Evolutionary conservation across 148 eudicot genomes (phyloP), one percentile per base, ranked within the genome.

Genomic region (Arbutus unedo): DNA sequence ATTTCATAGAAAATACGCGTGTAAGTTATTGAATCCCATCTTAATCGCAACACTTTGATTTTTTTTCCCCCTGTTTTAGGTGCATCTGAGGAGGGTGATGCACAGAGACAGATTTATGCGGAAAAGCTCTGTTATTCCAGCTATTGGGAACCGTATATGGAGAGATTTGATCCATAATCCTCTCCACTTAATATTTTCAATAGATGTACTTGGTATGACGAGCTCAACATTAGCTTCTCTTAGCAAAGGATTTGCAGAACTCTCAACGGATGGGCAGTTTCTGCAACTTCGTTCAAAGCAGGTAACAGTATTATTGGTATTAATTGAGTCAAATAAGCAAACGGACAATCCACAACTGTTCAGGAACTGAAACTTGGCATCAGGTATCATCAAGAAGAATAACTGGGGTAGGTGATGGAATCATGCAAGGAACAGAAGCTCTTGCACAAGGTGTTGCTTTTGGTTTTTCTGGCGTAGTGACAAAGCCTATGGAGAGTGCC

Each of bases 241-340:
- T 51, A 90, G 99, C 89, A 93, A 91, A 91, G 98, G 99, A 78
- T 94, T 97, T 91, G 99, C 99, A 59, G 96, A 93, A 85, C 93
- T 97, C 83, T 97, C 99, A 75, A 97, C 99, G 38, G 99, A 97
- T 89, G 99, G 99, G 10, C 99, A 97, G 88, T 97, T 97, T 85
- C 88, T 97, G 79, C 97, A 90, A 82, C 89, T 97, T 67, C 98
- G 98, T 75, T 93, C 98, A 60, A 94, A 93, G 91, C 99, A 97
- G 97, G 98, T 97, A 68, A 82, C 13, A 8, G 18, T 71, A 8
- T 68, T 79, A 62, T 80, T 71, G 53, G 23, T 82, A 48, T 5
- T 81, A 68, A 16, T 75, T 41, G 31, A 44, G 50, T 81, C 41
- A 48, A 5, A 78, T 67, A 25, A 15, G 55, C 64, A n/a, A 18